Conservation (phyloP, 306 rosid species). For the Pachyrhizus erosus region DNA sequence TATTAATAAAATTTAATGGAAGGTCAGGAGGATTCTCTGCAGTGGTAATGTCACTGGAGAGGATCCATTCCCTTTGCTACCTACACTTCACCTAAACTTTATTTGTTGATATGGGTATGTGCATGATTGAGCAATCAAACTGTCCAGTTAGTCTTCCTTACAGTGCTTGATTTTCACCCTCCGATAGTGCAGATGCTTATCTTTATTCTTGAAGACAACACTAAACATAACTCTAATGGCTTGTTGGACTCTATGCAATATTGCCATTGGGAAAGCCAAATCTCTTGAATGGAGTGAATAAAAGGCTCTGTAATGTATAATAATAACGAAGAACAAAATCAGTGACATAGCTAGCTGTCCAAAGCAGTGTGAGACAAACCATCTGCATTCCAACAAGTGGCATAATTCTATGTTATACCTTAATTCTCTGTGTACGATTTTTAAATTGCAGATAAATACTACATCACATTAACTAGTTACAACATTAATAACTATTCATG, state of each 20-base stretch:
- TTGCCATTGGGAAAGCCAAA: slow-evolving; percentile 50
- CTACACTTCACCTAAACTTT: slow-evolving; percentile 29
- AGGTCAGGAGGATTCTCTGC: too few relatives aligned
- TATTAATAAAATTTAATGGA: too few relatives aligned
- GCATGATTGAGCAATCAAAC: slow-evolving; percentile 52
- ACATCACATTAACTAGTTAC: slow-evolving; percentile 31
- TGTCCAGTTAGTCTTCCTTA: slow-evolving; percentile 27
- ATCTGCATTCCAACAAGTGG: slow-evolving; percentile 39
- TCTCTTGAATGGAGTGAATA: slow-evolving; percentile 48
- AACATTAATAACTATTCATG: slow-evolving; percentile 22
- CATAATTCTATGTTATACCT: slow-evolving; percentile 14
- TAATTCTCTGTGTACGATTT: neutral
- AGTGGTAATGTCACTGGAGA: too few relatives aligned
- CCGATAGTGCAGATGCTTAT: slow-evolving; percentile 16
- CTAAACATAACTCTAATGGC: slow-evolving; percentile 14
- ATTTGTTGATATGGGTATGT: slow-evolving; percentile 26
- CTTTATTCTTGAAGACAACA: slow-evolving; percentile 40
- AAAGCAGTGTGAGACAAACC: slow-evolving; percentile 43
- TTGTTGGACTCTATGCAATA: slow-evolving; percentile 39
- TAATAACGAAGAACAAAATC: slow-evolving; percentile 31
- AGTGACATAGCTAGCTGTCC: slow-evolving; percentile 42
- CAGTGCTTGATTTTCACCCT: slow-evolving; percentile 24
- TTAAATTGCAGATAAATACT: neutral
- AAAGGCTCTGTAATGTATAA: neutral
- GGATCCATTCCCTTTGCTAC: too few relatives aligned